phyloP scores from a whole-genome alignment of 768 basidiomycete species.

The Gymnopilus dilepis region DNA sequence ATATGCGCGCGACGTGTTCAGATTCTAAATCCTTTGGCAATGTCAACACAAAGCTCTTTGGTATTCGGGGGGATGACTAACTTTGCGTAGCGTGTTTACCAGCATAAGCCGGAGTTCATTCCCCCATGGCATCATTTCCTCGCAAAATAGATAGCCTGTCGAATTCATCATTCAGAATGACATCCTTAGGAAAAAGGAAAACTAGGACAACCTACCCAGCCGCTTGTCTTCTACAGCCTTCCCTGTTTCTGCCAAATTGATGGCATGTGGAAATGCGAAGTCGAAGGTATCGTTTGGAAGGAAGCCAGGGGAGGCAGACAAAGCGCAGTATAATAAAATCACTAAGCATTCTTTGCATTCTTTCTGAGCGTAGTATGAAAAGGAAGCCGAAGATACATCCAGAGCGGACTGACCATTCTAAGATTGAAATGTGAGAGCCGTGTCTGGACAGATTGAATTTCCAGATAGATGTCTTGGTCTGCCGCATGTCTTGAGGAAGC shows the following conservation, averaged over 20 bases:
- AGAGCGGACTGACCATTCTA: conserved; percentile 53
- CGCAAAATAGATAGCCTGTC: conserved; percentile 80
- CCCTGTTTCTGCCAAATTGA: conserved; percentile 78
- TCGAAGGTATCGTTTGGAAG: conserved; percentile 53
- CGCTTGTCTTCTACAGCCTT: conserved; percentile 63
- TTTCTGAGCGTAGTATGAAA: conserved; percentile 46
- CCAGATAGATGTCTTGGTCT: conserved; percentile 63
- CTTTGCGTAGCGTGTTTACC: conserved; percentile 87
- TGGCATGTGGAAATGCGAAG: conserved; percentile 77
- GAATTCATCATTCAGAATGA: not conserved
- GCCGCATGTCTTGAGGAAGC: conserved; percentile 59
- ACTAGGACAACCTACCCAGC: conserved; percentile 58
- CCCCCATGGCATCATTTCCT: conserved; percentile 67
- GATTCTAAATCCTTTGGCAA: conserved; percentile 72
- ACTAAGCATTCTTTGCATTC: conserved; percentile 71
- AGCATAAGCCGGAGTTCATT: conserved; percentile 84
- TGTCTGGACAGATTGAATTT: conserved; percentile 61
- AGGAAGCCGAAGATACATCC: conserved; percentile 12
- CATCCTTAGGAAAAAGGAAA: not conserved
- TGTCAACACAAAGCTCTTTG: conserved; percentile 1
- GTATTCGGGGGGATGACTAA: conserved; percentile 27
- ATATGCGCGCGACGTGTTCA: conserved; percentile 56
- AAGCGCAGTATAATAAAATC: conserved; percentile 72
- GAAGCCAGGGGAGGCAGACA: conserved; percentile 49
- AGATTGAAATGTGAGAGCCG: conserved; percentile 55